Evolutionary conservation across 208 protist species (phyloP).

Genomic region (Trypanosoma rangeli): DNA sequence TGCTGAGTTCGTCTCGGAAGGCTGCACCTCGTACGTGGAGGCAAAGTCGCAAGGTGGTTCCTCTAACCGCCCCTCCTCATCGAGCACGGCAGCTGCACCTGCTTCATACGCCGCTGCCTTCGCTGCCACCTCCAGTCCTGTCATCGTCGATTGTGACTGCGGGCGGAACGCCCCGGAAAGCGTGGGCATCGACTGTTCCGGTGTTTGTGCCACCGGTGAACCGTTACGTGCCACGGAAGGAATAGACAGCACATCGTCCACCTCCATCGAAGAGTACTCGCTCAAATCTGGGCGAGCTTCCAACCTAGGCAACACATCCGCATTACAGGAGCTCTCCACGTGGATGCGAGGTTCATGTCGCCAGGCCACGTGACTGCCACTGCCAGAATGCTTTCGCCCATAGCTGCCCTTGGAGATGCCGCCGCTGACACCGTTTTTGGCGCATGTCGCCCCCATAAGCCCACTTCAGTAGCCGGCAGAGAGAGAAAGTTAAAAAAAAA

Average conservation of each 20-base stretch:
- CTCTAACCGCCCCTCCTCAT: not conserved
- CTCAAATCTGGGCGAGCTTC: not conserved
- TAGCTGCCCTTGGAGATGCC: not conserved
- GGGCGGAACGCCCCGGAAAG: not conserved
- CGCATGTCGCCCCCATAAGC: slow-evolving; percentile 23
- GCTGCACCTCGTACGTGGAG: not conserved
- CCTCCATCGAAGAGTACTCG: not conserved
- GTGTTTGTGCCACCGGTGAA: not conserved
- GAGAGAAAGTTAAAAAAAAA: slow-evolving; percentile 25
- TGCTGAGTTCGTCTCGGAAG: not conserved
- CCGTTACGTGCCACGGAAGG: not conserved
- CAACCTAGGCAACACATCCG: not conserved
- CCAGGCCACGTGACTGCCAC: not conserved
- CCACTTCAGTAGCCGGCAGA: not conserved
- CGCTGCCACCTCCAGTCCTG: no score
- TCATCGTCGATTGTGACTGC: not conserved
- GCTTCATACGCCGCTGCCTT: not conserved
- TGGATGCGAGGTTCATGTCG: not conserved
- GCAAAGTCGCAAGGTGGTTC: not conserved
- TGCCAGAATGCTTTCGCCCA: not conserved
- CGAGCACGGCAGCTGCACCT: no score
- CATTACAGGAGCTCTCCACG: not conserved
- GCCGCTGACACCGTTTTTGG: not conserved
- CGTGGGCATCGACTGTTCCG: not conserved
- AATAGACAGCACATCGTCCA: slow-evolving; percentile 16